Percentiles rank a stretch among this genome's conserved stretches.
Evolutionary conservation across 2,329 filamentous ascomycete species (phyloP).

Genomic region (Gliomastix tumulicola): DNA sequence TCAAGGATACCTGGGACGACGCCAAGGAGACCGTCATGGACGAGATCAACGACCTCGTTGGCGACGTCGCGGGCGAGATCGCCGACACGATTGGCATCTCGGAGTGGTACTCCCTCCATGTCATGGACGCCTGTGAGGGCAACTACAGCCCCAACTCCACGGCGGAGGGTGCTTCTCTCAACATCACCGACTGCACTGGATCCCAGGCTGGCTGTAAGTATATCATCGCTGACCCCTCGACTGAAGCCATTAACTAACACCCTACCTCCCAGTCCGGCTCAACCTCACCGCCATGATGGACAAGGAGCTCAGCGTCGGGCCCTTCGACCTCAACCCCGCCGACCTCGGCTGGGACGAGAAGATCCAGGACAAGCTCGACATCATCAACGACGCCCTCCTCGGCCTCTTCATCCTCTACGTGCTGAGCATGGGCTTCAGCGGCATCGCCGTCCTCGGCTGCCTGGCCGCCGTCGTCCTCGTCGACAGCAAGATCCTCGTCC

Average conservation of each 20-base stretch:
- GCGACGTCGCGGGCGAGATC: conserved; percentile 30
- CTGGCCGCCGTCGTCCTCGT: conserved; percentile 25
- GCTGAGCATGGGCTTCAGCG: conserved; percentile 31
- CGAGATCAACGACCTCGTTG: conserved; percentile 29
- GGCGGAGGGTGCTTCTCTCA: conserved; percentile 23
- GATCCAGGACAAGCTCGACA: conserved; percentile 38
- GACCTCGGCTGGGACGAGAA: conserved; percentile 36
- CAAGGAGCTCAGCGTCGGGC: conserved; percentile 35
- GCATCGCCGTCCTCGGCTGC: conserved; percentile 32
- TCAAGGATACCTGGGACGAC: conserved; percentile 20
- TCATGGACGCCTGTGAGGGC: conserved; percentile 40
- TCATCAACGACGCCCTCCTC: conserved; percentile 41
- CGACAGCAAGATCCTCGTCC: conserved; percentile 12
- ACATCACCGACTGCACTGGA: conserved; percentile 36
- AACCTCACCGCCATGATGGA: conserved; percentile 41
- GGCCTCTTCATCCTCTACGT: conserved; percentile 42
- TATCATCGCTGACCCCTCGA: too few species aligned
- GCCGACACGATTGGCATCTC: conserved; percentile 36
- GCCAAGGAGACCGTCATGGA: conserved; percentile 25
- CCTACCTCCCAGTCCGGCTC: conserved; percentile 22
- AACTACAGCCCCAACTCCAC: conserved; percentile 36
- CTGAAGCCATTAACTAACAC: not conserved
- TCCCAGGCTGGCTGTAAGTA: conserved; percentile 29
- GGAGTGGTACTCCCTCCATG: conserved; percentile 44
- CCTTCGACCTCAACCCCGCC: conserved; percentile 33